Conservation (phyloP, 345 rosid genomes). For the Populus nigra region DNA sequence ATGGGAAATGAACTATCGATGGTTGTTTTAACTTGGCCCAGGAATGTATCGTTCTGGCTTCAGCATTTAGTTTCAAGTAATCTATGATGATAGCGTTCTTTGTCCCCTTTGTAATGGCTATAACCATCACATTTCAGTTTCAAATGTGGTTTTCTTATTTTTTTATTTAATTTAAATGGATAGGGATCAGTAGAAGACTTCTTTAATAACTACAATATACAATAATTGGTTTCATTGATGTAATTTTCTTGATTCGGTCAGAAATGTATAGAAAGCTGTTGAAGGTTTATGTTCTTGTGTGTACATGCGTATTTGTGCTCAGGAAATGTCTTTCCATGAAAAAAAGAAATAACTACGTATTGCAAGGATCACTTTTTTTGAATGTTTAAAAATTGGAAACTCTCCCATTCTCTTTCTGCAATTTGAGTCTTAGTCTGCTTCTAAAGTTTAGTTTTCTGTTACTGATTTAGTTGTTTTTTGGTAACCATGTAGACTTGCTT, state of each 20-base stretch:
- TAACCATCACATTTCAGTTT: not conserved
- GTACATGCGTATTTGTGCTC: not conserved
- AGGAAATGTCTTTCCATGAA: no score
- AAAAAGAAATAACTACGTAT: no score
- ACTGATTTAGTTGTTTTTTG: not conserved
- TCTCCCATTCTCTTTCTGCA: not conserved
- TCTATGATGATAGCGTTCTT: no score
- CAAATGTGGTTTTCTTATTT: not conserved
- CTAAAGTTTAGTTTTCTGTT: not conserved
- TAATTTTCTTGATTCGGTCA: not conserved
- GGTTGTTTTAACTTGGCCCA: not conserved
- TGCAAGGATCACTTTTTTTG: not conserved
- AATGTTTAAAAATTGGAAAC: not conserved
- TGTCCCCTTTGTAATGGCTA: not conserved
- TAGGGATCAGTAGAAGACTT: not conserved
- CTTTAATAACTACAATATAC: not conserved
- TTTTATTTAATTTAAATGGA: not conserved
- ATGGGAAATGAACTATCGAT: not conserved
- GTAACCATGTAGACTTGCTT: constrained; percentile 3
- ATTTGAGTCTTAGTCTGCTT: not conserved
- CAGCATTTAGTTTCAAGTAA: no score
- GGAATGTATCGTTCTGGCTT: not conserved
- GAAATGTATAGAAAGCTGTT: not conserved
- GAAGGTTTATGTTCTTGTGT: no score
- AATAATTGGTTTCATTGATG: not conserved